A percentile compares a stretch with the other conserved stretches of the same genome.
Conservation (phyloP, 169 alveolate genomes). For the Toxoplasma gondii region DNA sequence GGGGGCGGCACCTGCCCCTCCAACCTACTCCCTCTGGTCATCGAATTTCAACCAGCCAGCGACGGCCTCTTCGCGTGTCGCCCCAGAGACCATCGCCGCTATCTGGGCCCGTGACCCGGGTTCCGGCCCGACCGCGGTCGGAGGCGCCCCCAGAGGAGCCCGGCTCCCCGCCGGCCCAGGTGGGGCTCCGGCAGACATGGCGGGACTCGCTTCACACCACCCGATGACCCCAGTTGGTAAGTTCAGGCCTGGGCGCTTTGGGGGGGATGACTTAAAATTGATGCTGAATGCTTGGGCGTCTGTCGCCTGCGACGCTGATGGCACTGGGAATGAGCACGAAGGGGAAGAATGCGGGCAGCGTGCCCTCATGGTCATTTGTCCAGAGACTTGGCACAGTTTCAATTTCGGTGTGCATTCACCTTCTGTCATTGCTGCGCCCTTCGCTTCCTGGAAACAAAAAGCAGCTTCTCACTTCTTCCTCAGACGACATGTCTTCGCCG, state of each 20-base stretch:
- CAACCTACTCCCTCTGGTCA: constrained; percentile 49
- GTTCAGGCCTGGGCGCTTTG: neutral
- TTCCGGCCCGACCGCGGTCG: neutral
- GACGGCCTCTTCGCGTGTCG: constrained; percentile 38
- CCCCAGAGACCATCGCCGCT: constrained; percentile 60
- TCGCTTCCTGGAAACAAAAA: too few relatives aligned
- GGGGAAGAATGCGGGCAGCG: too few relatives aligned
- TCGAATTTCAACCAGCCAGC: constrained; percentile 56
- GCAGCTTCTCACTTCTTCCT: too few relatives aligned
- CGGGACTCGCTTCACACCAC: neutral
- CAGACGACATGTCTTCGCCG: too few relatives aligned
- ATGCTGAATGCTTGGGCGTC: neutral
- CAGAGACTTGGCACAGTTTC: too few relatives aligned
- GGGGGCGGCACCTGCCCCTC: constrained; percentile 16
- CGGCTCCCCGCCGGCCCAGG: neutral
- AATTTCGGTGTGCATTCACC: too few relatives aligned
- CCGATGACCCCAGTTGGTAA: neutral
- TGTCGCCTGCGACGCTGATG: too few relatives aligned
- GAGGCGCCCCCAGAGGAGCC: neutral
- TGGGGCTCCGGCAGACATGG: neutral
- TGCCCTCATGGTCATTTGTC: too few relatives aligned
- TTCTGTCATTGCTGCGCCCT: too few relatives aligned
- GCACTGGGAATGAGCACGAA: too few relatives aligned
- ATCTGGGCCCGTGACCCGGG: constrained; percentile 59
- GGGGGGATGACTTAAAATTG: neutral